A percentile compares a stretch with the other conserved stretches of the same genome.
Conservation (phyloP, 768 basidiomycete genomes). For the Hirschioporus abietinus region DNA sequence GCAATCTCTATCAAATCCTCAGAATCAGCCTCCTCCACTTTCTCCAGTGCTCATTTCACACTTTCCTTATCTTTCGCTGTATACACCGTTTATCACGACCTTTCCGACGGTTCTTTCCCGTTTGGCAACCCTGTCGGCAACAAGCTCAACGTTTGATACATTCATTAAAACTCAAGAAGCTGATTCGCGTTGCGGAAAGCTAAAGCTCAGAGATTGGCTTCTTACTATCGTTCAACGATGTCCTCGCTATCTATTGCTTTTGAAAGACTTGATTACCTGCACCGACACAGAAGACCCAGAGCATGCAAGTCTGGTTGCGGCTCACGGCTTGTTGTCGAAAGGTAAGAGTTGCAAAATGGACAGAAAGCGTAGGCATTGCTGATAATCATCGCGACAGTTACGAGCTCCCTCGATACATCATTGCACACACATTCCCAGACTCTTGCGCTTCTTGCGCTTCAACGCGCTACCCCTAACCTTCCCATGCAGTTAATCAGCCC, state of each 20-base stretch:
- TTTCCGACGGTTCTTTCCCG: conserved; percentile 64
- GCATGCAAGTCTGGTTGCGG: conserved; percentile 51
- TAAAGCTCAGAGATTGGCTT: conserved; percentile 80
- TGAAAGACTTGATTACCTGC: conserved; percentile 73
- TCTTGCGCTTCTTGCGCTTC: conserved; percentile 69
- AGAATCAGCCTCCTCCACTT: conserved; percentile 34
- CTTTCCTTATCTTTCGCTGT: conserved; percentile 84
- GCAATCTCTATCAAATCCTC: conserved; percentile 21
- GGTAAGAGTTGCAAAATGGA: conserved; percentile 35
- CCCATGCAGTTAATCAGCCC: conserved; percentile 76
- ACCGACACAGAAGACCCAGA: conserved; percentile 66
- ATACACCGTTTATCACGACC: conserved; percentile 78
- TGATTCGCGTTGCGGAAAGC: conserved; percentile 64
- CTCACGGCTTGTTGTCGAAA: conserved; percentile 65
- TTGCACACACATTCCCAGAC: conserved; percentile 75
- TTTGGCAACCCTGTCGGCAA: conserved; percentile 50
- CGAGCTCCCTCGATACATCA: conserved; percentile 70
- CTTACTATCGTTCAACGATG: conserved; percentile 85
- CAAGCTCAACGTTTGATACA: conserved; percentile 49
- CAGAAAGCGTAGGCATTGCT: conserved; percentile 12
- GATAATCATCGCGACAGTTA: conserved; percentile 45
- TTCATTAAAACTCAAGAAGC: conserved; percentile 64
- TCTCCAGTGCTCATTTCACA: conserved; percentile 68
- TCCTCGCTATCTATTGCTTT: conserved; percentile 77
- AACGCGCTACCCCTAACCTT: conserved; percentile 69